These are phyloP conservation scores for Aspergillus felis DNA, from an alignment of 2,329 filamentous ascomycete species.

Conservation along the genomic window DNA sequence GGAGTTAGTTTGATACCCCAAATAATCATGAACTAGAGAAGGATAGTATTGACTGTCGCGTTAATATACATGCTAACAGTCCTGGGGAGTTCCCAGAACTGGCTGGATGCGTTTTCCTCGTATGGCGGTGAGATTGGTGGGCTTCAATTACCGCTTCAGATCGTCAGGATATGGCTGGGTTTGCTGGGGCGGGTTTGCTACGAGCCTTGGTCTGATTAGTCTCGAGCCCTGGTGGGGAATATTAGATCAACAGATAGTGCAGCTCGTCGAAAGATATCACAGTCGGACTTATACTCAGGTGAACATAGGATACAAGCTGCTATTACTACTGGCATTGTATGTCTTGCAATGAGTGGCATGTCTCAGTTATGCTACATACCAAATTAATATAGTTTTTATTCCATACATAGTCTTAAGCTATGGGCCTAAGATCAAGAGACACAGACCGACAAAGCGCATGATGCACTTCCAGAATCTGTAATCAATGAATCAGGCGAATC, in stretches of 20 bases:
- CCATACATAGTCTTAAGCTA: not conserved
- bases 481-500: slow-evolving; percentile 54
- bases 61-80: not conserved
- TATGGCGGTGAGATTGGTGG: not conserved
- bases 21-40: not conserved
- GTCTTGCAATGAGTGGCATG: not conserved
- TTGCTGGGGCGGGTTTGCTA: not conserved
- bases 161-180: not conserved
- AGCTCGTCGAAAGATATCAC: no score
- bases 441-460: no score
- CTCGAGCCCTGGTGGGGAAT: no score
- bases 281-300: no score
- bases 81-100: not conserved
- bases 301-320: not conserved
- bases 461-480: no score
- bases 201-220: no score
- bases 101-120: slow-evolving; percentile 9
- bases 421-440: not conserved
- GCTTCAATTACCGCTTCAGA: not conserved
- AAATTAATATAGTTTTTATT: not conserved
- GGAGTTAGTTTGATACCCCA: not conserved
- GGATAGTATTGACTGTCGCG: not conserved
- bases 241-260: no score
- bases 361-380: not conserved
- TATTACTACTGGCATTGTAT: not conserved